Percentiles rank a stretch among this genome's conserved stretches.
phyloP scores from a whole-genome alignment of 2,329 filamentous ascomycete species.

The Penicillium sp. region DNA sequence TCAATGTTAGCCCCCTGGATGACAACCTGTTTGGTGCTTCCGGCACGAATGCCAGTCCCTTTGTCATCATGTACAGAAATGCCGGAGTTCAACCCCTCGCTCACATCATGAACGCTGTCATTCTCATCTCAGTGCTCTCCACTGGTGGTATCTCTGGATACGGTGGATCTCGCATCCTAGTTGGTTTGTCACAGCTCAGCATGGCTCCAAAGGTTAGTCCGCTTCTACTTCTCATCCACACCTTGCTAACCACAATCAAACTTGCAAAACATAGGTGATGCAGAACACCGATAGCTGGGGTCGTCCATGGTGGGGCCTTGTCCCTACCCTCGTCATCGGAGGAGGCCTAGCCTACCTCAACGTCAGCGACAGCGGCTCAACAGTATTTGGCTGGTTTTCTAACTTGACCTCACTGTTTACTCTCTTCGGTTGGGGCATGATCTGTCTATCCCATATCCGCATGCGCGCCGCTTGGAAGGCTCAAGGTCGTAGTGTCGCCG shows the following conservation, averaged over 20 bases:
- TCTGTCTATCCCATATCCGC: constrained; percentile 46
- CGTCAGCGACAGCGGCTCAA: constrained; percentile 41
- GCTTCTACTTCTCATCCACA: neutral
- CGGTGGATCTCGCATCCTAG: constrained; percentile 45
- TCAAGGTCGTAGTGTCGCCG: constrained; percentile 38
- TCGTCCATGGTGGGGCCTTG: constrained; percentile 53
- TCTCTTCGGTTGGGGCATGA: constrained; percentile 47
- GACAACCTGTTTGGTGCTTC: constrained; percentile 42
- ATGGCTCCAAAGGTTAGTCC: constrained; percentile 41
- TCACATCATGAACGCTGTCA: constrained; percentile 52
- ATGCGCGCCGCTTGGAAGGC: constrained; percentile 45
- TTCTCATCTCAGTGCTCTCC: constrained; percentile 49
- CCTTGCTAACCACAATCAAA: neutral
- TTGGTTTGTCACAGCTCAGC: constrained; percentile 46
- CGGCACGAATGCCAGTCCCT: constrained; percentile 49
- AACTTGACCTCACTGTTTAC: constrained; percentile 49
- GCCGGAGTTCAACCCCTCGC: constrained; percentile 43
- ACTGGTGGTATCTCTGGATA: constrained; percentile 48
- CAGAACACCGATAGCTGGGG: constrained; percentile 35
- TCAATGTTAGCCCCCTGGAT: constrained; percentile 46
- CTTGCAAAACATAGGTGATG: constrained; percentile 20
- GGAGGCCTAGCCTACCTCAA: constrained; percentile 53
- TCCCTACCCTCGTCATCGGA: constrained; percentile 67
- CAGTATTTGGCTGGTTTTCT: constrained; percentile 52
- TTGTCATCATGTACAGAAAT: constrained; percentile 45